phyloP scores from a whole-genome alignment of 345 rosid species.

The Punica granatum region DNA sequence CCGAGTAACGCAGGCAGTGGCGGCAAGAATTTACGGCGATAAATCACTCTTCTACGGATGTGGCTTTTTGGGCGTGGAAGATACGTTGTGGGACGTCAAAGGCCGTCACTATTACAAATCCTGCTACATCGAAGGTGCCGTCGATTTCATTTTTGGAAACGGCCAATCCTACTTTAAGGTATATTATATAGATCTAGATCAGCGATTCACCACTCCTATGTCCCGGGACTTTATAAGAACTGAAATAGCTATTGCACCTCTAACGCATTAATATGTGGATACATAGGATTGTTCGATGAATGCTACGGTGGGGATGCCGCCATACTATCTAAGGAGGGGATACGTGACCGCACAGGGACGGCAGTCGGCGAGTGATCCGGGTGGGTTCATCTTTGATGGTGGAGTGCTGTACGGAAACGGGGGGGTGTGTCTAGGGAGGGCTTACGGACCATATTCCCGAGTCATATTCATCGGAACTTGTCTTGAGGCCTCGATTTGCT shows the following conservation, averaged over 20 bases:
- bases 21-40: constrained; percentile 39
- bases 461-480: constrained; percentile 34
- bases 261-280: background rate
- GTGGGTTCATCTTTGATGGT: constrained; percentile 43
- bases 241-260: too few relatives aligned
- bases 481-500: constrained; percentile 17
- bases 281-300: constrained; percentile 35
- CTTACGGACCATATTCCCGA: constrained; percentile 46
- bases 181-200: background rate
- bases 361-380: constrained; percentile 9
- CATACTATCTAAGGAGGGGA: constrained; percentile 6
- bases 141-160: constrained; percentile 48
- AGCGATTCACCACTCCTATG: too few relatives aligned
- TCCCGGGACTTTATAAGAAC: too few relatives aligned
- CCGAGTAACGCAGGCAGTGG: constrained; percentile 29
- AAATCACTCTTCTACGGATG: constrained; percentile 41
- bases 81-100: constrained; percentile 42
- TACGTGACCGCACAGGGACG: constrained; percentile 53
- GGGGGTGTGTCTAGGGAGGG: constrained; percentile 41
- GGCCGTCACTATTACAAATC: constrained; percentile 38
- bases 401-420: constrained; percentile 30
- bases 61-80: constrained; percentile 48
- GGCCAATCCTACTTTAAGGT: constrained; percentile 60
- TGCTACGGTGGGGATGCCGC: constrained; percentile 21
- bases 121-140: constrained; percentile 51